Evolutionary conservation across 73 alveolate genomes (phyloP).

Genomic region (Uronychia setigera): DNA sequence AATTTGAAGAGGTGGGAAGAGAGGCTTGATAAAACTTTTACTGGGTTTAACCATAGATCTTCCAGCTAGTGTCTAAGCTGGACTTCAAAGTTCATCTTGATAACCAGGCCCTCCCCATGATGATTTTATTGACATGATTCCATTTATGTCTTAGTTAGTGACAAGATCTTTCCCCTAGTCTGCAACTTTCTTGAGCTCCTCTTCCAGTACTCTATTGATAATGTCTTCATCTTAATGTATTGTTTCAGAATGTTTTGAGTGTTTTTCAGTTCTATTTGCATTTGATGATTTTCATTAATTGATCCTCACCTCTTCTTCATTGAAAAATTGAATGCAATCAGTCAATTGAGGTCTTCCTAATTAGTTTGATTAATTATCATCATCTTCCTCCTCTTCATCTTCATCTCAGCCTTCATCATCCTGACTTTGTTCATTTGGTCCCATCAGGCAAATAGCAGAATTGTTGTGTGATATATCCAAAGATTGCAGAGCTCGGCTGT

Average conservation of each 20-base stretch:
- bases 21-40: too few relatives aligned
- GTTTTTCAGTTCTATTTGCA: not conserved
- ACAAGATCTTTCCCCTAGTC: too few relatives aligned
- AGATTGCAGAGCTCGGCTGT: not conserved
- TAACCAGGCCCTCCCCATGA: too few relatives aligned
- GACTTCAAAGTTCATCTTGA: too few relatives aligned
- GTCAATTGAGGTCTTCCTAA: not conserved
- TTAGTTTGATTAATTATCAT: not conserved
- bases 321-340: not conserved
- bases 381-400: not conserved
- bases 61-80: too few relatives aligned
- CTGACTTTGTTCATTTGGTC: too few relatives aligned
- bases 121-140: too few relatives aligned
- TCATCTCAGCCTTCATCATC: too few relatives aligned
- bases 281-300: not conserved
- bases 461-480: not conserved
- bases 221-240: not conserved
- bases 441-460: not conserved
- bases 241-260: not conserved
- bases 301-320: not conserved
- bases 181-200: too few relatives aligned
- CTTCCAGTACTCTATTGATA: not conserved
- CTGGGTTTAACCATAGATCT: too few relatives aligned
- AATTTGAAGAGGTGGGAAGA: too few relatives aligned
- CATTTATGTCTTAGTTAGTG: too few relatives aligned